Evolutionary conservation across 1,284 basidiomycete genomes (phyloP).

Genomic region (Microbotryomycetes sp.): DNA sequence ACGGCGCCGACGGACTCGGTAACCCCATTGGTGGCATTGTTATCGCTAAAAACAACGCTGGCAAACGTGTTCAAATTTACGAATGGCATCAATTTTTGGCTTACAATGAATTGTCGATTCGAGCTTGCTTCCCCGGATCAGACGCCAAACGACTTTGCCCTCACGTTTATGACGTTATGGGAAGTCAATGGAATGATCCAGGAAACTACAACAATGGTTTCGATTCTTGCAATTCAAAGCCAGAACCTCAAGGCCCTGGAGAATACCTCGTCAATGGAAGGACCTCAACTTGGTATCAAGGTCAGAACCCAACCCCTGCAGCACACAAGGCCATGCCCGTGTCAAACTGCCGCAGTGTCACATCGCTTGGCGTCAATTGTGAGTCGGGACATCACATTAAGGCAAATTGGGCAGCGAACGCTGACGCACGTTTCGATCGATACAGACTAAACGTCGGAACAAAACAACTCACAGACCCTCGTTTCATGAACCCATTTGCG

Average conservation of each 20-base stretch:
- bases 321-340: constrained; percentile 47
- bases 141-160: constrained; percentile 22
- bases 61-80: constrained; percentile 32
- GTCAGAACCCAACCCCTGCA: constrained; percentile 50
- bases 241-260: constrained; percentile 55
- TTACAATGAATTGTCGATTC: constrained; percentile 35
- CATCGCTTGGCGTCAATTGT: not conserved
- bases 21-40: constrained; percentile 35
- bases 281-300: constrained; percentile 38
- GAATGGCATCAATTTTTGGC: constrained; percentile 37
- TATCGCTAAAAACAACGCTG: constrained; percentile 22
- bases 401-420: too few species aligned
- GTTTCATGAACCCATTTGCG: too few species aligned
- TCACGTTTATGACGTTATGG: constrained; percentile 9
- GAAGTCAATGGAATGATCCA: constrained; percentile 32
- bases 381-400: too few species aligned
- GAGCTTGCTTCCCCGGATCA: constrained; percentile 27
- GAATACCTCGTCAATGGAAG: constrained; percentile 43
- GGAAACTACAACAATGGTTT: constrained; percentile 53
- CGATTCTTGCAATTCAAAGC: constrained; percentile 50
- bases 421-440: too few species aligned
- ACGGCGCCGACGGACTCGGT: not conserved
- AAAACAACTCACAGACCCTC: too few species aligned
- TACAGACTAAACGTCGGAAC: too few species aligned
- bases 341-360: not conserved